Conservation (phyloP, 768 basidiomycete species). For the Tylopilus plumbeoviolaceoides region DNA sequence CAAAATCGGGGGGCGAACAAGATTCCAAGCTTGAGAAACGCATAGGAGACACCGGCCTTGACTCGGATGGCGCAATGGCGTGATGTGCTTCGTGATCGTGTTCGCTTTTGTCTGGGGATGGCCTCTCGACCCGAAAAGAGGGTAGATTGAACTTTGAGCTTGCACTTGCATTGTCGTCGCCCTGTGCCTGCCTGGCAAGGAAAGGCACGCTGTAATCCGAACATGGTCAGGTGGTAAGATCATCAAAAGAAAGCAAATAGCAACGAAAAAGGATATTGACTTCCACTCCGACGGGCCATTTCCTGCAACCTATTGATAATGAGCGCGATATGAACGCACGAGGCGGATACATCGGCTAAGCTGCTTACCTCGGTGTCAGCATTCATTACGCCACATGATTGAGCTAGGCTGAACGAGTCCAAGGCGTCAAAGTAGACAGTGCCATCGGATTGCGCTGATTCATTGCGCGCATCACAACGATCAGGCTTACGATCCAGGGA, state of each 20-base stretch:
- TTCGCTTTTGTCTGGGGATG: constrained; percentile 8
- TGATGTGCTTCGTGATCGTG: not conserved
- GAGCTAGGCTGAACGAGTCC: constrained; percentile 11
- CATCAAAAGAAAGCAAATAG: constrained; percentile 9
- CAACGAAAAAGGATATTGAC: constrained; percentile 14
- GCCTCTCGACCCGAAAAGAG: constrained; percentile 17
- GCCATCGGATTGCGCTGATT: constrained; percentile 8
- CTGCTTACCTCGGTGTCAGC: constrained; percentile 9
- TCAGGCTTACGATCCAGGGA: not conserved
- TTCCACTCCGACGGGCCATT: constrained; percentile 6
- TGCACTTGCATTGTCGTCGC: not conserved
- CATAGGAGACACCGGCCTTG: constrained; percentile 1
- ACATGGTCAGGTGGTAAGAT: constrained; percentile 8
- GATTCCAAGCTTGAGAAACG: not conserved
- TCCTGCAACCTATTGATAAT: constrained; percentile 7
- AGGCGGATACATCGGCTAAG: not conserved
- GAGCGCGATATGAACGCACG: not conserved
- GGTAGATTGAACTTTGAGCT: constrained; percentile 17
- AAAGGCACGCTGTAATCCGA: constrained; percentile 5
- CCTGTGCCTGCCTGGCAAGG: constrained; percentile 10
- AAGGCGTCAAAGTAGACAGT: constrained; percentile 27
- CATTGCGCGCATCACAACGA: constrained; percentile 1
- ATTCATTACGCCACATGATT: constrained; percentile 2
- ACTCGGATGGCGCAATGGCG: not conserved
- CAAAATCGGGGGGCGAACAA: not conserved